Conservation (phyloP, 2,329 filamentous ascomycete species). For the Sporothrix pseudoabietina region DNA sequence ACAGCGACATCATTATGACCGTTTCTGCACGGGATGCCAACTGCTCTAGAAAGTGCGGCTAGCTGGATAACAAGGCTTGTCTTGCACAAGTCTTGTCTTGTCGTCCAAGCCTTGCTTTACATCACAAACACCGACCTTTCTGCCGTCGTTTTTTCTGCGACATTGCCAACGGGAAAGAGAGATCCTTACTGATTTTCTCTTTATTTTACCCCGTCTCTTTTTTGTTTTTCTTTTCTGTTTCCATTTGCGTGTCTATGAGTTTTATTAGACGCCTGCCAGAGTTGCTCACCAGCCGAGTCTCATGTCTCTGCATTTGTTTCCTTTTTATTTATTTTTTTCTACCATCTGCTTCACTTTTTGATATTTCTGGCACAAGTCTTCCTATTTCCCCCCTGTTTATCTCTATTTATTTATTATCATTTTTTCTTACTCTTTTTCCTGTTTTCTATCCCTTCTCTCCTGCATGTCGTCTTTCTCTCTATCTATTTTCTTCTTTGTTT, state of each 20-base stretch:
- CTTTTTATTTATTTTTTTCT: neutral
- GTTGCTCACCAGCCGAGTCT: constrained; percentile 27
- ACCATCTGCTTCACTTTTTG: constrained; percentile 8
- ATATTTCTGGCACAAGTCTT: constrained; percentile 19
- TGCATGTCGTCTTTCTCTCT: neutral
- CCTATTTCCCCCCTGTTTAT: constrained; percentile 12
- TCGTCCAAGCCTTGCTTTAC: neutral
- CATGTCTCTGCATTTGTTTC: constrained; percentile 1
- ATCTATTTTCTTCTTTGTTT: constrained; percentile 17
- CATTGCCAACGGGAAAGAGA: neutral
- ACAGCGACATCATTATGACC: too few species aligned
- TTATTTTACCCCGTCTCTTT: neutral
- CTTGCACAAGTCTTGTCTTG: too few species aligned
- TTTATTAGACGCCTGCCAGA: constrained; percentile 10
- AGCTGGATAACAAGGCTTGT: neutral
- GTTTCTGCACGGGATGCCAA: neutral
- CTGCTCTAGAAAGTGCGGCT: neutral
- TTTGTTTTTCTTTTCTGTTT: neutral
- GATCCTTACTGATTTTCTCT: neutral
- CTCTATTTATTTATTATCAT: constrained; percentile 19
- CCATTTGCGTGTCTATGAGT: constrained; percentile 16
- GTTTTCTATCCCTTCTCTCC: neutral
- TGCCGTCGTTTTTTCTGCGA: neutral
- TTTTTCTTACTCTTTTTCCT: neutral
- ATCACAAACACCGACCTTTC: neutral